Base-by-base conservation (phyloP, 371 early-diverging fungal genomes). In the Circinella minor region DNA sequence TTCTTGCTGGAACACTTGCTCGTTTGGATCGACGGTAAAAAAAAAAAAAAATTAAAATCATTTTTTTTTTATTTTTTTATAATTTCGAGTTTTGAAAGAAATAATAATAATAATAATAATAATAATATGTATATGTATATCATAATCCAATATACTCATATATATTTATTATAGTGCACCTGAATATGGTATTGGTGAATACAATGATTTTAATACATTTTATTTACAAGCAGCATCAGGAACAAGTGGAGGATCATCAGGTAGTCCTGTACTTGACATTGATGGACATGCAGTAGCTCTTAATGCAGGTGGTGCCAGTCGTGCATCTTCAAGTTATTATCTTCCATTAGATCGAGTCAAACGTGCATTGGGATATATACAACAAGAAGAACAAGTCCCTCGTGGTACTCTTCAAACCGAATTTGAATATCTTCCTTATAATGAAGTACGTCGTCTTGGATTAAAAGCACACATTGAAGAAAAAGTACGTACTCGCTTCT, bases 331-430 rank as follows among this genome's bases (percentile, higher is more conserved):
- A 0, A 84, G 82, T 61, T 88, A 82, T 70, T 89, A 84, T 61
- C 71, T 88, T 37, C 89, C 90, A 13, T 67, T 71, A 85, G 85
- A 88, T 60, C 83, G 94, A 8, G 89, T 93, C 60, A 83, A 84
- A 64, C 81, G 92, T 11, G 91, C 93, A 0, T 80, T 94, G 64
- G 69, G 76, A 27, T 83, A 76, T 63, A 67, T 94, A 11, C 88
- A 87, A 63, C 87, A 85, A 63, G 67, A 88, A 4, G 39, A 78
- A 38, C 67, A 66, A 11, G 93, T 94, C 0, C 88, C 92, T 0
- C 86, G 95, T 39, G 95, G 94, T 4, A 92, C 93, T 0, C 81
- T 94, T 13, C 93, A 92, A 69, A 86, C 86, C 0, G 89, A 90
- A 72, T 92, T 88, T 67, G 80, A 85, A 51, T 87, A 89, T 66